These are phyloP conservation scores for Fusarium anguioides DNA, from an alignment of 2,329 filamentous ascomycete genomes.

Conservation along the genomic window DNA sequence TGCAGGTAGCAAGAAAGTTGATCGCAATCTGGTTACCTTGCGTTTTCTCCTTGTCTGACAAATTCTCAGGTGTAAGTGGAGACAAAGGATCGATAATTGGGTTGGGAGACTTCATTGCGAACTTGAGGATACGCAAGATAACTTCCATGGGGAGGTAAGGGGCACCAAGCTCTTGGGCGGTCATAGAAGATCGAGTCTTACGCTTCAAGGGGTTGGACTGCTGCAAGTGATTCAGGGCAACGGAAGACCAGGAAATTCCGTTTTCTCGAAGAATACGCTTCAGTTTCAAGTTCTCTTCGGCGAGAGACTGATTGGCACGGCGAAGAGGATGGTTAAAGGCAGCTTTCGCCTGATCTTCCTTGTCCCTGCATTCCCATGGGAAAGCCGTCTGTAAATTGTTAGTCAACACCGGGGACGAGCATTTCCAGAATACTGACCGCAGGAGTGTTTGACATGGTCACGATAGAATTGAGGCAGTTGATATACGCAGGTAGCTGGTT, in stretches of 20 bases:
- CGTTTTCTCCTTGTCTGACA: conserved; percentile 57
- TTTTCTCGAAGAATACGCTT: conserved; percentile 65
- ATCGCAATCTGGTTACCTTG: conserved; percentile 63
- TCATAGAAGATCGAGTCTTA: conserved; percentile 49
- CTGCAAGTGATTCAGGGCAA: conserved; percentile 50
- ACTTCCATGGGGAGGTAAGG: conserved; percentile 65
- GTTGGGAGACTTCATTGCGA: conserved; percentile 59
- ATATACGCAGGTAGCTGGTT: conserved; percentile 5
- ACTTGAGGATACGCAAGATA: conserved; percentile 62
- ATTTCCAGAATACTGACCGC: conserved; percentile 30
- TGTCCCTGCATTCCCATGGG: conserved; percentile 65
- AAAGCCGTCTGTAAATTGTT: conserved; percentile 46
- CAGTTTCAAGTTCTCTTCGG: conserved; percentile 61
- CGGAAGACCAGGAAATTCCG: conserved; percentile 62
- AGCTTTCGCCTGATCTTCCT: conserved; percentile 61
- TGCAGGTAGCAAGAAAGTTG: conserved; percentile 64
- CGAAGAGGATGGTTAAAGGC: conserved; percentile 63
- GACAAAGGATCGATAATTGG: conserved; percentile 67
- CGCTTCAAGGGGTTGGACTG: conserved; percentile 48
- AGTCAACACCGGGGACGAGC: conserved; percentile 5
- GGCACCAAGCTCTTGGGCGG: conserved; percentile 45
- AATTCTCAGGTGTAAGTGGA: conserved; percentile 55
- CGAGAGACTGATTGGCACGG: conserved; percentile 56
- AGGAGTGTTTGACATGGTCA: conserved; percentile 35
- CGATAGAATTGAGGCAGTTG: conserved; percentile 11